A percentile compares a stretch with the other conserved stretches of the same genome.
Evolutionary conservation across 2,329 filamentous ascomycete genomes (phyloP).

Genomic region (Hymenoscyphus scutula): DNA sequence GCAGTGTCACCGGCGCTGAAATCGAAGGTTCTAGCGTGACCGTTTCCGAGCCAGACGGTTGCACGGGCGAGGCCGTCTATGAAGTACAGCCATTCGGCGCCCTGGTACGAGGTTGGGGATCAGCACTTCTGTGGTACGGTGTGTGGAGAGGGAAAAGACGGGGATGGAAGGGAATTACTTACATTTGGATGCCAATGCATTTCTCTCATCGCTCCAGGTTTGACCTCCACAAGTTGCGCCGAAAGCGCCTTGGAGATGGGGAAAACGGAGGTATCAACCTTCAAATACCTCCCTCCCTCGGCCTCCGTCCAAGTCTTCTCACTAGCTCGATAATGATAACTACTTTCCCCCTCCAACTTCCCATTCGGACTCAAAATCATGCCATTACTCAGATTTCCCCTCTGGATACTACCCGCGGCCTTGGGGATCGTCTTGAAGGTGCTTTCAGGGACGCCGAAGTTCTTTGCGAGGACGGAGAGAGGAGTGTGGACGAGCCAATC

Average conservation of each 20-base stretch:
- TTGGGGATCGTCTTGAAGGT: conserved; percentile 47
- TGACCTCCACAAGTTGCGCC: conserved; percentile 54
- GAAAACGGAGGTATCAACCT: conserved; percentile 56
- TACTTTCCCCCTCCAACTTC: conserved; percentile 38
- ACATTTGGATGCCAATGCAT: conserved; percentile 61
- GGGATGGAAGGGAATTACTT: conserved; percentile 72
- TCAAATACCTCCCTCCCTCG: conserved; percentile 57
- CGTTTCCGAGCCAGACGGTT: conserved; percentile 53
- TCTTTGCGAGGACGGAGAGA: conserved; percentile 52
- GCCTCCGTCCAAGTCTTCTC: conserved; percentile 43
- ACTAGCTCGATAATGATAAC: conserved; percentile 52
- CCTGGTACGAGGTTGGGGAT: conserved; percentile 71
- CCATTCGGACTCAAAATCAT: conserved; percentile 47
- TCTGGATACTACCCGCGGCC: conserved; percentile 51
- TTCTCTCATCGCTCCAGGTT: conserved; percentile 62
- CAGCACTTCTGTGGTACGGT: conserved; percentile 74
- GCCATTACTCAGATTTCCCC: conserved; percentile 46
- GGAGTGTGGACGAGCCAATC: conserved; percentile 29
- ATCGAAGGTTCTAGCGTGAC: conserved; percentile 39
- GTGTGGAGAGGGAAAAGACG: conserved; percentile 62
- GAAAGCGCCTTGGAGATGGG: conserved; percentile 55
- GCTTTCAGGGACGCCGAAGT: conserved; percentile 48
- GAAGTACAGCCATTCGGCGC: conserved; percentile 64
- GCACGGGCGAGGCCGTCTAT: conserved; percentile 53
- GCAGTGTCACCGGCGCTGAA: conserved; percentile 52